Evolutionary conservation across 2,329 filamentous ascomycete species (phyloP), one percentile per base, ranked within the genome.

Genomic region (Cylindrodendrum hubeiense): DNA sequence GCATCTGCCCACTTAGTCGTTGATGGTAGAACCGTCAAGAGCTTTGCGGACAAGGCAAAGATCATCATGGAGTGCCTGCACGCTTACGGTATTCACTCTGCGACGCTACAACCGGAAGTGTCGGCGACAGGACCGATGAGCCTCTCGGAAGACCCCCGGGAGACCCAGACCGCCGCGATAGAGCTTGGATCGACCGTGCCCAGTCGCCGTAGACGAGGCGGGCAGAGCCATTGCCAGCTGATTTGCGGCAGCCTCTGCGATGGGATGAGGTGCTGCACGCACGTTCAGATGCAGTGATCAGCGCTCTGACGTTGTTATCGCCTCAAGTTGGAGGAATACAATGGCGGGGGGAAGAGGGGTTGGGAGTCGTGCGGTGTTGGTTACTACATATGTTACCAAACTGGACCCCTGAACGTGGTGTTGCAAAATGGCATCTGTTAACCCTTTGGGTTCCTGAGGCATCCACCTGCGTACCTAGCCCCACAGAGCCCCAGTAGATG

Each of bases 51-150:
- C 54, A 86, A 86, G 65, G 88, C 90, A 2, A 86, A 85, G 70
- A 87, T 85, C 2, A 86, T 93, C 57, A 86, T 86, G 63, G 86
- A 93, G 75, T 93, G 91, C 74, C 84, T 94, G 41, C 90, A 92
- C 72, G 90, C 87, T 2, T 93, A 93, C 72, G 92, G 91, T 5
- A 89, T 94, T 65, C 90, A 94, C 76, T 91, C 89, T 13, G 85
- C 83, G 4, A 93, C 92, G 1, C 75, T 95, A 33, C 91, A 94
- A 78, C 91, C 91, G 0, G 91, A 93, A 75, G 74, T 71, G 5
- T 63, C 62, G 26, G 64, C 53, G 56, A 55, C 34, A 2, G 58
- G 39, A 50, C 65, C 68, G 34, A 49, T 69, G 52, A 63, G 55
- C 60, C 61, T 61, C 49, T 28, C 54, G 22, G 61, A 67, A 50